Percentiles rank a stretch among this genome's conserved stretches.
These are phyloP conservation scores for Candida tallmaniae DNA, from an alignment of 805 yeast genomes.

Conservation along the genomic window DNA sequence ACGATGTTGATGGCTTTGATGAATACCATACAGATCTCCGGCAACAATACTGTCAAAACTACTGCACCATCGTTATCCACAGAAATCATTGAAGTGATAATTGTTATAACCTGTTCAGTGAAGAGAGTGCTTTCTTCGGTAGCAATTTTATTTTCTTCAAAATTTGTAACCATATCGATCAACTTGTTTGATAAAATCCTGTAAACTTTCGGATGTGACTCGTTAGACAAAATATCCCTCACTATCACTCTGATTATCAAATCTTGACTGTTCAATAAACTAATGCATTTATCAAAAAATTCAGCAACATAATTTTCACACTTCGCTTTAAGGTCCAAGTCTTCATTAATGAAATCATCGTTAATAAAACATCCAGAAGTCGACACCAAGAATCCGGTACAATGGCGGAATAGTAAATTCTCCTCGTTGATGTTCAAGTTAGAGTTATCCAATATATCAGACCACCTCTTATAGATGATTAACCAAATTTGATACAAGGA, in stretches of 20 bases:
- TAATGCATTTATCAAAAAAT: slow-evolving; percentile 49
- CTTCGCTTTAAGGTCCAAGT: slow-evolving; percentile 21
- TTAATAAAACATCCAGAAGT: slow-evolving; percentile 58
- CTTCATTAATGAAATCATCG: slow-evolving; percentile 20
- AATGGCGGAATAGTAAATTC: slow-evolving; percentile 55
- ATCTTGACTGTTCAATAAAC: slow-evolving; percentile 44
- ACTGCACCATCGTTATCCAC: slow-evolving; percentile 34
- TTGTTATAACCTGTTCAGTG: slow-evolving; percentile 47
- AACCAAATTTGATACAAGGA: slow-evolving; percentile 36
- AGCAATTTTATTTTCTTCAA: slow-evolving; percentile 21
- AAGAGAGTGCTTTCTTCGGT: slow-evolving; percentile 31
- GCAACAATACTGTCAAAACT: slow-evolving; percentile 26
- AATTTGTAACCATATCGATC: slow-evolving; percentile 29
- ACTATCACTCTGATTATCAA: slow-evolving; percentile 62
- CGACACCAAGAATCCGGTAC: slow-evolving; percentile 70
- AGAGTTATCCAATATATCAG: slow-evolving; percentile 20
- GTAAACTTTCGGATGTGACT: slow-evolving; percentile 56
- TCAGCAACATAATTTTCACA: slow-evolving; percentile 36
- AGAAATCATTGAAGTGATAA: slow-evolving; percentile 38
- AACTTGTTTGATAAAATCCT: slow-evolving; percentile 45
- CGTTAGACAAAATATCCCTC: slow-evolving; percentile 65
- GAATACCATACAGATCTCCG: slow-evolving; percentile 24
- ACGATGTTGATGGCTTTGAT: slow-evolving; percentile 24
- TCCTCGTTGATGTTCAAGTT: slow-evolving; percentile 26
- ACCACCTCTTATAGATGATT: slow-evolving; percentile 51